Conservation (phyloP, 2,329 filamentous ascomycete genomes). For the Stenocarpella maydis region DNA sequence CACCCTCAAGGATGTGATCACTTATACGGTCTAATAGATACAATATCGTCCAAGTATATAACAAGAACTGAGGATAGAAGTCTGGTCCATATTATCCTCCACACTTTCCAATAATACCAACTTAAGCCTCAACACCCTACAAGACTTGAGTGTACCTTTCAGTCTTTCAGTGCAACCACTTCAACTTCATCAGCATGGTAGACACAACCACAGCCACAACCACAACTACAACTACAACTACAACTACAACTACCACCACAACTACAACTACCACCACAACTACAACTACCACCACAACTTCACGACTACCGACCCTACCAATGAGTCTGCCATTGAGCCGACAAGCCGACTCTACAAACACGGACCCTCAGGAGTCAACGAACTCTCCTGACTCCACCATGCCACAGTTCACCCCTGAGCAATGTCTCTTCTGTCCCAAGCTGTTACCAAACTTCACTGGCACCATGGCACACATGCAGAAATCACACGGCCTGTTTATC, state of each 20-base stretch:
- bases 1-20: neutral
- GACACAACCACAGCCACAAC: conserved; percentile 19
- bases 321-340: neutral
- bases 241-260: no score
- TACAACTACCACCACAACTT: conserved; percentile 3
- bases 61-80: neutral
- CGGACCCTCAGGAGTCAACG: neutral
- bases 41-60: neutral
- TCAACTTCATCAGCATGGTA: neutral
- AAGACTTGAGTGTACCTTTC: neutral
- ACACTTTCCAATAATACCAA: neutral
- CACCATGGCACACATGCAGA: conserved; percentile 58
- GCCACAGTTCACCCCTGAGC: conserved; percentile 40
- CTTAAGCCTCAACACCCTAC: neutral
- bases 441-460: conserved; percentile 43
- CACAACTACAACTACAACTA: no score
- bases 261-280: no score
- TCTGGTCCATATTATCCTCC: neutral
- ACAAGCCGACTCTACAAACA: neutral
- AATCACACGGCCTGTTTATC: conserved; percentile 55
- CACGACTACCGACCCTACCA: neutral
- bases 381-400: neutral
- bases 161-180: neutral
- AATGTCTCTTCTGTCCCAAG: conserved; percentile 55
- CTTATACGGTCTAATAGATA: neutral